Conservation (phyloP, 2,329 filamentous ascomycete species). For the Alternaria burnsii region DNA sequence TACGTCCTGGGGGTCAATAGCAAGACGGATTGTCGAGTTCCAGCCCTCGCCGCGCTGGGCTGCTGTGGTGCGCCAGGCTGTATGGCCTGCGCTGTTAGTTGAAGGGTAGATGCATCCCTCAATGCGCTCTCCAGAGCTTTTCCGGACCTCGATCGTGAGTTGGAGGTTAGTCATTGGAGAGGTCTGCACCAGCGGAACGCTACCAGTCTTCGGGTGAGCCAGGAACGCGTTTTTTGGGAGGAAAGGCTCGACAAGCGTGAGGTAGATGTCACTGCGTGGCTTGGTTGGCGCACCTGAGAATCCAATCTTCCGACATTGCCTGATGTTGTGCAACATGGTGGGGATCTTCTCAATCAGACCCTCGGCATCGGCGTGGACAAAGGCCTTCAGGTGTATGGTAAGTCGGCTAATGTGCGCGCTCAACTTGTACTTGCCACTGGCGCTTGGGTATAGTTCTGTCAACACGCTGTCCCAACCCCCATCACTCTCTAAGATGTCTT, state of each 20-base stretch:
- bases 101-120: constrained; percentile 88
- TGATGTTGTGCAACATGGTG: constrained; percentile 82
- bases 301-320: constrained; percentile 85
- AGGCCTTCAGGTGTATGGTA: constrained; percentile 80
- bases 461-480: constrained; percentile 79
- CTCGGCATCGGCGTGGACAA: constrained; percentile 80
- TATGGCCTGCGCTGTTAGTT: constrained; percentile 79
- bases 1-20: constrained; percentile 81
- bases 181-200: constrained; percentile 73
- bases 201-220: constrained; percentile 79
- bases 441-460: constrained; percentile 69
- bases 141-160: constrained; percentile 86
- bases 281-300: constrained; percentile 92
- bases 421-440: constrained; percentile 76
- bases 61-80: constrained; percentile 87
- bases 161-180: constrained; percentile 79
- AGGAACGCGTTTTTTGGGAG: constrained; percentile 72
- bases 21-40: constrained; percentile 87
- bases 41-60: constrained; percentile 81
- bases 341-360: constrained; percentile 84
- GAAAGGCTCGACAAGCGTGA: constrained; percentile 82
- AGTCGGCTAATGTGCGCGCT: constrained; percentile 77
- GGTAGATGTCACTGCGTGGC: constrained; percentile 90
- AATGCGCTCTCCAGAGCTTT: constrained; percentile 78
- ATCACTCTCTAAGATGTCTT: constrained; percentile 56